These are phyloP conservation scores for Secale cereale DNA, from an alignment of 176 grass and related monocot species.

Conservation along the genomic window DNA sequence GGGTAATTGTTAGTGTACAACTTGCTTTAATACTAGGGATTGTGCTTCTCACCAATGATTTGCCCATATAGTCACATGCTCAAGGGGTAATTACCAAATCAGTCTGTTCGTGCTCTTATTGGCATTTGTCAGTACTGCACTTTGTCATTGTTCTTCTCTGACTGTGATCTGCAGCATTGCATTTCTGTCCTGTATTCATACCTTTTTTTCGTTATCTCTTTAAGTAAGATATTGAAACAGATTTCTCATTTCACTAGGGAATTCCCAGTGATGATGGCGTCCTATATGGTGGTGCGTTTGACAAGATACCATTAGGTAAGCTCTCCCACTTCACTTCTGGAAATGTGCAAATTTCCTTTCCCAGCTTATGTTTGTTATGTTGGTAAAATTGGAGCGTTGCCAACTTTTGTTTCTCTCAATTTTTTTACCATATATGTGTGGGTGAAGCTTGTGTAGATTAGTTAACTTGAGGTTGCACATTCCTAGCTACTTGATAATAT, in stretches of 20 bases:
- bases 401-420: background rate
- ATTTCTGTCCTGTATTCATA: constrained; percentile 8
- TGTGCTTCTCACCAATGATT: background rate
- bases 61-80: constrained; percentile 16
- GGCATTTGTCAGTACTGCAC: background rate
- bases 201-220: background rate
- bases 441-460: background rate
- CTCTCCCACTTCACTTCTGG: background rate
- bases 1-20: background rate
- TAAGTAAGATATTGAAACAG: background rate
- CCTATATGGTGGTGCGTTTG: constrained; percentile 30
- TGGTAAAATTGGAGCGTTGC: background rate
- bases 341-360: constrained; percentile 1
- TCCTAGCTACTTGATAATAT: background rate
- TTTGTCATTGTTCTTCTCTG: background rate
- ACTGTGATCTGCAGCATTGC: background rate
- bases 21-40: background rate
- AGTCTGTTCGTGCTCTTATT: background rate
- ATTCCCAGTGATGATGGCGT: constrained; percentile 36
- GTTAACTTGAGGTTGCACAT: background rate
- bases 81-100: background rate
- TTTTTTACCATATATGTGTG: background rate
- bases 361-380: background rate
- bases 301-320: constrained; percentile 29
- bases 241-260: constrained; percentile 20